Conservation (phyloP, 2,329 filamentous ascomycete genomes). For the Mycocentrospora acerina region DNA sequence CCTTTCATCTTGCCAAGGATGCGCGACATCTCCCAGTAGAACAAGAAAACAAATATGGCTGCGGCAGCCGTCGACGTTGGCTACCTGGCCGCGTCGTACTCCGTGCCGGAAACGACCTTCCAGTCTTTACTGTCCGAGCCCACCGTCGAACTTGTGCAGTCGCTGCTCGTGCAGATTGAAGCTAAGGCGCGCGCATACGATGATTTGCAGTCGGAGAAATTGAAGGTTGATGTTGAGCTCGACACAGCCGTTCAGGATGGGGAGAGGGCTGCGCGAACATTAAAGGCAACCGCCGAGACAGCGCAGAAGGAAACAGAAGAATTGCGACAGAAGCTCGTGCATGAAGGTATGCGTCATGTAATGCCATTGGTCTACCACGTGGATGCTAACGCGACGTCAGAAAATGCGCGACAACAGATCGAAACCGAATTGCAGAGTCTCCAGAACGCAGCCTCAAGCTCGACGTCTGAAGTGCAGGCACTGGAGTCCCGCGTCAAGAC, state of each 20-base stretch:
- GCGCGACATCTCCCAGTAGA: constrained; percentile 19
- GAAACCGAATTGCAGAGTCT: constrained; percentile 80
- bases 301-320: constrained; percentile 81
- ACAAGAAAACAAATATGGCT: constrained; percentile 55
- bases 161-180: constrained; percentile 72
- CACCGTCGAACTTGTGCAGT: constrained; percentile 75
- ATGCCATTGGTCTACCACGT: not conserved
- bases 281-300: constrained; percentile 81
- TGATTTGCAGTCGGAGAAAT: constrained; percentile 79
- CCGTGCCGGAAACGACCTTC: constrained; percentile 66
- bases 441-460: constrained; percentile 71
- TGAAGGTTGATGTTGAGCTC: constrained; percentile 86
- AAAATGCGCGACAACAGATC: constrained; percentile 71
- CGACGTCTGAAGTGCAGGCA: constrained; percentile 72
- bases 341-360: constrained; percentile 66
- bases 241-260: constrained; percentile 84
- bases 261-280: constrained; percentile 77
- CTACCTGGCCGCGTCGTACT: constrained; percentile 72
- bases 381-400: constrained; percentile 49
- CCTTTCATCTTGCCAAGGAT: constrained; percentile 17
- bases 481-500: constrained; percentile 81
- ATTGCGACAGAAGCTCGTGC: constrained; percentile 74
- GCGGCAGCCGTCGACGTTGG: constrained; percentile 65
- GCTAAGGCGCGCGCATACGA: constrained; percentile 82
- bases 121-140: constrained; percentile 64